phyloP scores from a whole-genome alignment of 2,329 filamentous ascomycete genomes.

The Cercospora zeae-maydis region DNA sequence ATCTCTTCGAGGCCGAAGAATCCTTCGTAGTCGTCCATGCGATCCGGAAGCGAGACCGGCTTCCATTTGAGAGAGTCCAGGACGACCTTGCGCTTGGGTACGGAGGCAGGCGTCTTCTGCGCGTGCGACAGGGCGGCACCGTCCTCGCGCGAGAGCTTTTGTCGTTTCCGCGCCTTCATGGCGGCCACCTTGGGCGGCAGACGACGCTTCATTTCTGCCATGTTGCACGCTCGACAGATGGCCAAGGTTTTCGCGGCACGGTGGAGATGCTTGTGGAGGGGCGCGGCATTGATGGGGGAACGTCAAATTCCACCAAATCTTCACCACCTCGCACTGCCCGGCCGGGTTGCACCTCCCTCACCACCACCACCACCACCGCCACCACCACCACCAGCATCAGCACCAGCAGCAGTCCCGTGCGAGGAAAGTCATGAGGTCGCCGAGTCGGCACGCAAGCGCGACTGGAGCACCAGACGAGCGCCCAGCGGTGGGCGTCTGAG shows the following conservation, averaged over 20 bases:
- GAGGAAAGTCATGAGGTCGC: background rate
- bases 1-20: slow-evolving; percentile 92
- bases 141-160: slow-evolving; percentile 35
- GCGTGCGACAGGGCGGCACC: slow-evolving; percentile 7
- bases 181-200: slow-evolving; percentile 40
- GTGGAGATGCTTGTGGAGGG: background rate
- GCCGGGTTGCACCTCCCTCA: background rate
- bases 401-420: too few species aligned
- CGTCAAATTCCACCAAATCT: background rate
- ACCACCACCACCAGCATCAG: too few species aligned
- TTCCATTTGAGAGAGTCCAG: slow-evolving; percentile 54
- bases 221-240: slow-evolving; percentile 5
- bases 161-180: slow-evolving; percentile 44
- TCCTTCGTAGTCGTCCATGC: slow-evolving; percentile 83
- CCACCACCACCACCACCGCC: background rate
- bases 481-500: background rate
- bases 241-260: background rate
- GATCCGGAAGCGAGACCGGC: slow-evolving; percentile 65
- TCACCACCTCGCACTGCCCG: background rate
- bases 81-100: slow-evolving; percentile 17
- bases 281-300: background rate
- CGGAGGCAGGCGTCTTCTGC: slow-evolving; percentile 17
- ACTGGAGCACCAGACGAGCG: background rate
- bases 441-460: background rate
- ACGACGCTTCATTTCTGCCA: slow-evolving; percentile 37